Evolutionary conservation across 306 rosid genomes (phyloP), one percentile per base, ranked within the genome.

Genomic region (Mucuna pruriens): DNA sequence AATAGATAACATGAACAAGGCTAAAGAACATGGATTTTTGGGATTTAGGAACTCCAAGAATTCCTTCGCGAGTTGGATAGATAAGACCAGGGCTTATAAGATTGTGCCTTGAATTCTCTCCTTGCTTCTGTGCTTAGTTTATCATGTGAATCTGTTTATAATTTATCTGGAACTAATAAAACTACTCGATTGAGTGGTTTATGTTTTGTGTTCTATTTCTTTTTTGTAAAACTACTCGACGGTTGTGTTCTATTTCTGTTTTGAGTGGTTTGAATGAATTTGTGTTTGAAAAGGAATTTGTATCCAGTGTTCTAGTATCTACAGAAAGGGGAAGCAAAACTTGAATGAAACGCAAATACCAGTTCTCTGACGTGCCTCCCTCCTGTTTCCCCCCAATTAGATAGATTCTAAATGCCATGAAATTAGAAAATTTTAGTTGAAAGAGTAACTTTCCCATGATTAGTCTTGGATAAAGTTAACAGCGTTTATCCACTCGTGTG

Each of bases 21-120:
- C 93, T 9, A 90, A 90, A 57, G 90, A 90, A 20, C 93, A 90
- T 75, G 94, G 97, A 0, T 92, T 89, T 73, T 70, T 87, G 76
- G 94, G 97, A 1, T 92, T 90, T 71, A 86, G 94, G 61, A 92
- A 92, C 87, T 87, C 92, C n/a, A 86, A 81, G 84, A 89, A 85
- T 34, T 90, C 93, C 1, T 79, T 90, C 12, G 31, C 87, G 2
- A 45, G 71, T 60, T 92, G 93, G 94, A 86, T 90, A n/a, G 90
- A 90, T 17, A 90, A 87, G 82, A 70, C 69, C 40, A 92, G 68
- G 23, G 58, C 77, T 83, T 85, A 20, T 83, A 90, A 90, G 81
- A 85, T 92, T 61, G 97, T 88, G 45, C 90, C 97, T 11, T 91
- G 87, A 68, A 34, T 63, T 29, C 39, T 29, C 9, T 16, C n/a